Evolutionary conservation across 306 rosid species (phyloP).

Genomic region (Betula pendula): DNA sequence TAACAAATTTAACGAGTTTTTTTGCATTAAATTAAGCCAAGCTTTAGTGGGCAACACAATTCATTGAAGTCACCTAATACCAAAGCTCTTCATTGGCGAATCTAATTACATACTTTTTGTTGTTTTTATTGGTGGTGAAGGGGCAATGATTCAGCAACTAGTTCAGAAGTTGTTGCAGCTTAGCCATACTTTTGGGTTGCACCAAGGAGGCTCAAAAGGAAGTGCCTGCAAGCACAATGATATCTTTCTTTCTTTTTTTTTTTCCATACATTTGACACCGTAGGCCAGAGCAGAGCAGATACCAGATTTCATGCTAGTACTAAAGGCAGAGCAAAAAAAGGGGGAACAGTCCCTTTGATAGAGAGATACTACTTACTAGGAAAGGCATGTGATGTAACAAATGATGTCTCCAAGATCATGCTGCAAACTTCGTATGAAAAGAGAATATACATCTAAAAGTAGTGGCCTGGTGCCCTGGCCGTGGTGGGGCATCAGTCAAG

Average conservation of each 20-base stretch:
- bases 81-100: no score
- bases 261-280: conserved; percentile 21
- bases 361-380: conserved; percentile 26
- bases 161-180: conserved; percentile 13
- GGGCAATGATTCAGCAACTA: background rate
- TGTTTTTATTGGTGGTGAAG: no score
- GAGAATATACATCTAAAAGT: conserved; percentile 20
- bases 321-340: conserved; percentile 19
- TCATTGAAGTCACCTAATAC: no score
- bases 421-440: conserved; percentile 33
- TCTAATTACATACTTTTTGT: no score
- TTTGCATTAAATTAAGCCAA: no score
- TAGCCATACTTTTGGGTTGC: conserved; percentile 24
- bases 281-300: conserved; percentile 31
- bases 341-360: conserved; percentile 26
- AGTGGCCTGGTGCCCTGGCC: conserved; percentile 7
- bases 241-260: background rate
- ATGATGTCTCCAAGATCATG: conserved; percentile 32
- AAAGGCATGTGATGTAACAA: conserved; percentile 44
- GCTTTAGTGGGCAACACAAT: no score
- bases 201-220: conserved; percentile 15
- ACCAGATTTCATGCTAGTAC: conserved; percentile 15
- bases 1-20: no score
- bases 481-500: conserved; percentile 47
- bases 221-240: conserved; percentile 2